Percentiles rank a stretch among this genome's conserved stretches.
Conservation (phyloP, 768 basidiomycete species). For the Kwoniella europaea region DNA sequence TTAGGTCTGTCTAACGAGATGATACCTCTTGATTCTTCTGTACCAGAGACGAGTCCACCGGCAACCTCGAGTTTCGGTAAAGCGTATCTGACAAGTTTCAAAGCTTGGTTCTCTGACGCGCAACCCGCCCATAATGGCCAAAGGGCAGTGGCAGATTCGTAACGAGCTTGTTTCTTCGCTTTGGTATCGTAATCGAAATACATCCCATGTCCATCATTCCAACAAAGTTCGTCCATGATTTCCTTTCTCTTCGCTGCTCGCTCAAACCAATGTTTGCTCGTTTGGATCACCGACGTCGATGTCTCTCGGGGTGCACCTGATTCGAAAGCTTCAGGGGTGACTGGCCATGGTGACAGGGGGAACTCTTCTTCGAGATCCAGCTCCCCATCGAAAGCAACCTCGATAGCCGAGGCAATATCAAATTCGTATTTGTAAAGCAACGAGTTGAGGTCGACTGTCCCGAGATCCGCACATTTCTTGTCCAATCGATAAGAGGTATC, state of each 20-base stretch:
- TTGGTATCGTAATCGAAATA: conserved; percentile 97
- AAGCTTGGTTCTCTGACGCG: conserved; percentile 92
- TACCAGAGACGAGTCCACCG: conserved; percentile 93
- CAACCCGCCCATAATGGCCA: conserved; percentile 98
- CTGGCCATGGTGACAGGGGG: conserved; percentile 84
- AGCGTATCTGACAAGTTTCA: conserved; percentile 84
- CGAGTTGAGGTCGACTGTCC: conserved; percentile 92
- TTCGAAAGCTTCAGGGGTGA: conserved; percentile 63
- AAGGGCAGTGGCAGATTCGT: conserved; percentile 94
- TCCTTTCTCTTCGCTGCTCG: conserved; percentile 81
- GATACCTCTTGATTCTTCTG: conserved; percentile 92
- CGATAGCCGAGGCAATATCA: conserved; percentile 97
- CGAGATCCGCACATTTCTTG: conserved; percentile 95
- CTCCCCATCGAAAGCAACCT: conserved; percentile 90
- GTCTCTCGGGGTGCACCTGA: conserved; percentile 31
- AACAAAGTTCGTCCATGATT: conserved; percentile 89
- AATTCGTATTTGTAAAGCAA: conserved; percentile 98
- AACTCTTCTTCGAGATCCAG: conserved; percentile 93
- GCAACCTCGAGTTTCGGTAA: conserved; percentile 95
- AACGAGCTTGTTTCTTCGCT: conserved; percentile 85
- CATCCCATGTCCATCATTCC: conserved; percentile 92
- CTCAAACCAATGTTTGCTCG: conserved; percentile 88
- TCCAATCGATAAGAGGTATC: conserved; percentile 97
- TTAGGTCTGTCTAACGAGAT: conserved; percentile 95
- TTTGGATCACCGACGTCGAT: conserved; percentile 63